Percentiles rank a stretch among this genome's conserved stretches.
Conservation (phyloP, 495 filamentous ascomycete species). For the Penicillium macrosclerotiorum region DNA sequence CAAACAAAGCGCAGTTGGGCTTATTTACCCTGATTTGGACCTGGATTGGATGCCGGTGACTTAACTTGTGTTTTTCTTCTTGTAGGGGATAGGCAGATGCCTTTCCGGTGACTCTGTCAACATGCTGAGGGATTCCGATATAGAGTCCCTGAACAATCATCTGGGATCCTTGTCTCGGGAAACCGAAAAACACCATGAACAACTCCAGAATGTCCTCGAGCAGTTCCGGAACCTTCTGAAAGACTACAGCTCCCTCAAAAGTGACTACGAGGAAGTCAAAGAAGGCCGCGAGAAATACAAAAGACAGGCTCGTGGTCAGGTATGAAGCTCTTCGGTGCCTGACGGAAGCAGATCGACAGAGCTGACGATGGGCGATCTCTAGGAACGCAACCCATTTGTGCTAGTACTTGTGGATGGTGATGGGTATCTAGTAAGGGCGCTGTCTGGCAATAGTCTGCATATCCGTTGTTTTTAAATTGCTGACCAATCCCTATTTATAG, state of each 20-base stretch:
- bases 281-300: conserved; percentile 54
- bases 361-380: conserved; percentile 4
- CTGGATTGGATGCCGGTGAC: conserved; percentile 12
- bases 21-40: neutral
- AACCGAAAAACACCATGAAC: conserved; percentile 35
- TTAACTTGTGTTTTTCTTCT: neutral
- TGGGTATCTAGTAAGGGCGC: conserved; percentile 46
- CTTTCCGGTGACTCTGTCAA: conserved; percentile 18
- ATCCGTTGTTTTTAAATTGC: too few species aligned
- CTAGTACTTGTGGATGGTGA: conserved; percentile 62
- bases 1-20: neutral
- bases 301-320: conserved; percentile 47
- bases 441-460: too few species aligned
- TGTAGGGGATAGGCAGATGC: conserved; percentile 24
- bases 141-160: conserved; percentile 30
- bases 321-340: conserved; percentile 16
- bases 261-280: conserved; percentile 57
- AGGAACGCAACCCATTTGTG: conserved; percentile 59
- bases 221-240: conserved; percentile 44
- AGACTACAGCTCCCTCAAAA: conserved; percentile 52
- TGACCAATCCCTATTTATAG: too few species aligned
- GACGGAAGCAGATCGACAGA: neutral
- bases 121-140: conserved; percentile 42
- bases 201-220: conserved; percentile 34
- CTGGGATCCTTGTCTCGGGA: conserved; percentile 27